phyloP scores from a whole-genome alignment of 768 basidiomycete species.

The Candolleomyces eurysporus region DNA sequence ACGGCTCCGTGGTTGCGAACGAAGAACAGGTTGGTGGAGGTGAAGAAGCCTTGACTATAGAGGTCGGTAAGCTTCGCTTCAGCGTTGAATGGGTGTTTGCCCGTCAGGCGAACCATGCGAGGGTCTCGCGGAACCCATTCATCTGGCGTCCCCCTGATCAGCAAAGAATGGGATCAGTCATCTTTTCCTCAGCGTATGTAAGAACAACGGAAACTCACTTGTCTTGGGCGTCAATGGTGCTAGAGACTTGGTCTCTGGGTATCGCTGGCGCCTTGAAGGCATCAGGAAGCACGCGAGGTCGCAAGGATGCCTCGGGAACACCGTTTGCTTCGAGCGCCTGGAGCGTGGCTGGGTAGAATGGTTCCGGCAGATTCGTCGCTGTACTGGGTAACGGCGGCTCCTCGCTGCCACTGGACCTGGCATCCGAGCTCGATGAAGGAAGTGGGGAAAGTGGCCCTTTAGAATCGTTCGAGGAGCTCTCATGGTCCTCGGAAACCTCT shows the following conservation, averaged over 20 bases:
- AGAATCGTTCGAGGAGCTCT: too few relatives aligned
- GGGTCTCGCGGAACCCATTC: conserved; percentile 29
- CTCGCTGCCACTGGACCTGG: background rate
- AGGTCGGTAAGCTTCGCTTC: conserved; percentile 48
- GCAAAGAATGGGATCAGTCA: background rate
- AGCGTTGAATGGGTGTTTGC: conserved; percentile 61
- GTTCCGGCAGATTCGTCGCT: background rate
- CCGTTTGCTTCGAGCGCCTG: background rate
- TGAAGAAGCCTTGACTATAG: conserved; percentile 51
- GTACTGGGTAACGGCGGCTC: background rate
- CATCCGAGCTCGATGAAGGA: background rate
- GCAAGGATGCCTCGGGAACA: background rate
- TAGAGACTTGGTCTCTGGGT: conserved; percentile 3
- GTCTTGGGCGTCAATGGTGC: conserved; percentile 8
- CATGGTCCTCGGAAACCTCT: too few relatives aligned
- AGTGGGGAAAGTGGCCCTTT: background rate
- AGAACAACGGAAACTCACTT: background rate
- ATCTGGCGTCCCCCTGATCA: conserved; percentile 24
- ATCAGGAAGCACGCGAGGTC: background rate
- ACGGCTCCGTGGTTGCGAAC: conserved; percentile 67
- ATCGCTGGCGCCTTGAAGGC: background rate
- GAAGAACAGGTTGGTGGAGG: conserved; percentile 50
- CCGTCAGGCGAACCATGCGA: conserved; percentile 49
- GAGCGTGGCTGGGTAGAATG: conserved; percentile 3
- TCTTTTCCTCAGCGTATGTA: background rate